Evolutionary conservation across 2,329 filamentous ascomycete genomes (phyloP).

Genomic region (Cordyceps cateniannulata): DNA sequence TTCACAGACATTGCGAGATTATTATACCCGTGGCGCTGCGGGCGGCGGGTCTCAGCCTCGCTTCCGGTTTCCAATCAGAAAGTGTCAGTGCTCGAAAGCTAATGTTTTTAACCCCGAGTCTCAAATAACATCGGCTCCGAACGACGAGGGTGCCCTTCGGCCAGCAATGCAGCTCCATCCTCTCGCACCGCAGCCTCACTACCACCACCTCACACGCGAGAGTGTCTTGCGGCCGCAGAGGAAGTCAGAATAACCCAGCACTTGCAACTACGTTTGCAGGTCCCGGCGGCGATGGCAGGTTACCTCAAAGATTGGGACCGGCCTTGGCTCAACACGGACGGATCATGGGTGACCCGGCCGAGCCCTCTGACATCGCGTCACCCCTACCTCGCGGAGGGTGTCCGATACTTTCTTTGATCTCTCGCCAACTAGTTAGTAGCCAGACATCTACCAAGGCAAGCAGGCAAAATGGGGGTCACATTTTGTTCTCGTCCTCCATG

Average conservation of each 20-base stretch:
- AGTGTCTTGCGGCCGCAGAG: slow-evolving; percentile 2
- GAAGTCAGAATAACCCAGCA: background rate
- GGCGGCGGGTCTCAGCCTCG: background rate
- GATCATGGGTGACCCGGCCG: background rate
- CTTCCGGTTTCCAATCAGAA: background rate
- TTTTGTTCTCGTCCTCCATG: too few relatives aligned
- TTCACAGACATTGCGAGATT: background rate
- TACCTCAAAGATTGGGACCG: background rate
- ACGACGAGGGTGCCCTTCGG: too few relatives aligned
- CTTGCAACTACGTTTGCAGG: background rate
- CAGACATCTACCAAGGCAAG: too few relatives aligned
- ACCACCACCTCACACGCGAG: background rate
- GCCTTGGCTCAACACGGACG: background rate
- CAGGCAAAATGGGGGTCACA: too few relatives aligned
- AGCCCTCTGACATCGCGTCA: background rate
- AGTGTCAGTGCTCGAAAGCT: background rate
- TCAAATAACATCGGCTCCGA: background rate
- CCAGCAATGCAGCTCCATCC: too few relatives aligned
- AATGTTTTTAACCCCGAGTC: background rate
- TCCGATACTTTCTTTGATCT: too few relatives aligned
- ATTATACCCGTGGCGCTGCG: background rate
- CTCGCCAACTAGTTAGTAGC: too few relatives aligned
- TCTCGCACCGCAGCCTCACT: background rate
- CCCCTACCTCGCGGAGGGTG: background rate
- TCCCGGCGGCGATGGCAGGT: background rate